phyloP scores from a whole-genome alignment of 2,329 filamentous ascomycete species.

The Neurospora crassa region DNA sequence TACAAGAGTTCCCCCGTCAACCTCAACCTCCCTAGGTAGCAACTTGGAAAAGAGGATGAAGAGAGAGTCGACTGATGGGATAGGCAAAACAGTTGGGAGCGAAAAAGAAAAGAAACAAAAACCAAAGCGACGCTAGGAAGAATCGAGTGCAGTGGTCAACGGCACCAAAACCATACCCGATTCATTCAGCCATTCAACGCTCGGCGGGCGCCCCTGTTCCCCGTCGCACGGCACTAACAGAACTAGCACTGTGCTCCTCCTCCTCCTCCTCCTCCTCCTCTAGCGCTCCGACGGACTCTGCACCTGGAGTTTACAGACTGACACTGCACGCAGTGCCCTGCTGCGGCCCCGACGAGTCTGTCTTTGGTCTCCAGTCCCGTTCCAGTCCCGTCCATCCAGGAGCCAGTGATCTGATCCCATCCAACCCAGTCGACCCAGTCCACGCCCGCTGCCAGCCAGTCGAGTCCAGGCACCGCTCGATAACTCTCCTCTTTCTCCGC shows the following conservation, averaged over 20 bases:
- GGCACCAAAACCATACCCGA: background rate
- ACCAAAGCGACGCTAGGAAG: background rate
- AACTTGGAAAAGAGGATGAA: background rate
- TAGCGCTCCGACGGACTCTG: background rate
- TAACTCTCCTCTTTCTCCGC: background rate
- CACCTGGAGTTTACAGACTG: background rate
- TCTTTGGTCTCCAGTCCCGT: background rate
- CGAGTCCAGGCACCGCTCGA: background rate
- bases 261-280: background rate
- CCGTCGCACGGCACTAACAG: background rate
- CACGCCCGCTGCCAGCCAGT: background rate
- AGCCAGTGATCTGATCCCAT: background rate
- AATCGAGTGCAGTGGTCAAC: background rate
- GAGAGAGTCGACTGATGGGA: background rate
- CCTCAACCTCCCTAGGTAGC: background rate
- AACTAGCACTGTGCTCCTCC: background rate
- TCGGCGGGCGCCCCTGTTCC: background rate
- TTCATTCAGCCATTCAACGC: background rate
- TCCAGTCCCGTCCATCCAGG: background rate
- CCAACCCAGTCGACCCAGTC: background rate
- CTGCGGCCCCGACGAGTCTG: background rate
- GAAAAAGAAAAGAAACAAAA: background rate
- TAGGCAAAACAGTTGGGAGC: background rate
- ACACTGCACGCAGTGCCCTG: background rate
- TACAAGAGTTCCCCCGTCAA: background rate